Evolutionary conservation across 768 basidiomycete species (phyloP), one percentile per base, ranked within the genome.

Genomic region (Amanita thiersii): DNA sequence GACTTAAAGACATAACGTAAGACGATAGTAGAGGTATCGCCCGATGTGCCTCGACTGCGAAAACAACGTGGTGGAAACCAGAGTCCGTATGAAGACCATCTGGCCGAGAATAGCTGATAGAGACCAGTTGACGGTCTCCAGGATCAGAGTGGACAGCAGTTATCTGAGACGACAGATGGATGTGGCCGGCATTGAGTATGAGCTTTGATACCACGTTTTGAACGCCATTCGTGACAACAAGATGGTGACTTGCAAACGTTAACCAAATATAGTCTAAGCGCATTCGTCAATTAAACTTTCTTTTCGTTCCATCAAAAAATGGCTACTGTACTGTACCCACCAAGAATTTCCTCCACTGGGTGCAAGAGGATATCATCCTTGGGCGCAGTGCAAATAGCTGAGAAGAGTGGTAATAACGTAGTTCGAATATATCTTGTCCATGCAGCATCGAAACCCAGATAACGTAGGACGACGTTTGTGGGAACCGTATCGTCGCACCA

Each of bases 31-130:
- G 59, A 4, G 67, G 65, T 10, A 65, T 57, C 10, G 81, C 83
- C 20, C 75, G 72, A 36, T 73, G 73, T 4, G 85, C 85, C 55
- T 86, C 84, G 0, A 86, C 87, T 4, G 81, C 85, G 37, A 87
- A 66, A 4, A 87, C 60, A 44, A 90, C 59, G 52, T 82, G 79
- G 37, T 75, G 69, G 51, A 86, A 86, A 5, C 75, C 79, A 4
- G 50, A 25, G 47, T 66, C 57, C 1, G 58, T 54, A 12, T 43
- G 48, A 7, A 48, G 28, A 3, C 60, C 54, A 12, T 57, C 53
- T 15, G 54, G 47, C 29, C 57, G 57, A 26, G 54, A 43, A 39
- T 64, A 73, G 19, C 63, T 56, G 17, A 77, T 62, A 14, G 65
- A 58, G 14, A 61, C 59, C 11, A 58, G 59, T 12, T 49, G 56